These are phyloP conservation scores for Talaromyces sp. DNA, from an alignment of 2,329 filamentous ascomycete genomes.

Conservation along the genomic window DNA sequence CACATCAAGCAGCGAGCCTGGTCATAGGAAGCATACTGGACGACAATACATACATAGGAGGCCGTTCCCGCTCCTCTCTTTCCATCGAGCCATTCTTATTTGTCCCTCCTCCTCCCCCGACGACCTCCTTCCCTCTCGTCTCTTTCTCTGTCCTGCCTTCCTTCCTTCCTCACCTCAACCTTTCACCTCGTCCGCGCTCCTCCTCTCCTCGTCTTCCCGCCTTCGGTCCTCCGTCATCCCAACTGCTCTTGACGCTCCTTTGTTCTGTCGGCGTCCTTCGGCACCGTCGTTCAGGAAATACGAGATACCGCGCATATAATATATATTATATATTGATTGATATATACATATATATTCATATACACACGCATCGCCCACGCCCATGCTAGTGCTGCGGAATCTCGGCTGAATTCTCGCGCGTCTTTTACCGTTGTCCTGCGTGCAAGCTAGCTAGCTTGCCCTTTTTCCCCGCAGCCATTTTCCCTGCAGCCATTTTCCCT, in stretches of 20 bases:
- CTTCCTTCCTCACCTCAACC: not conserved
- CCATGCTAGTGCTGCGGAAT: not conserved
- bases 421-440: too few species aligned
- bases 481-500: too few species aligned
- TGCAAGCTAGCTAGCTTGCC: too few species aligned
- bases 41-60: not conserved
- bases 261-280: not conserved
- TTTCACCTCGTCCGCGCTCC: not conserved
- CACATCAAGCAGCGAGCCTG: too few species aligned
- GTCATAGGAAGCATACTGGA: too few species aligned
- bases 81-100: not conserved
- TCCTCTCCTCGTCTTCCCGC: not conserved
- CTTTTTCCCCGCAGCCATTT: not conserved
- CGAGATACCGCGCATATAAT: not conserved
- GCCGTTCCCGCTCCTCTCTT: not conserved
- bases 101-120: not conserved
- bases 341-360: not conserved
- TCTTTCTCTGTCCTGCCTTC: not conserved
- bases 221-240: not conserved
- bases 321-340: too few species aligned
- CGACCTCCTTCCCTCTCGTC: not conserved
- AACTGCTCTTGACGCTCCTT: not conserved
- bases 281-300: not conserved
- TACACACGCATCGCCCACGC: not conserved
- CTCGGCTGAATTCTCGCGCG: not conserved